Evolutionary conservation across 2,329 filamentous ascomycete genomes (phyloP), one percentile per base, ranked within the genome.

Genomic region (Neonectria coccinea): DNA sequence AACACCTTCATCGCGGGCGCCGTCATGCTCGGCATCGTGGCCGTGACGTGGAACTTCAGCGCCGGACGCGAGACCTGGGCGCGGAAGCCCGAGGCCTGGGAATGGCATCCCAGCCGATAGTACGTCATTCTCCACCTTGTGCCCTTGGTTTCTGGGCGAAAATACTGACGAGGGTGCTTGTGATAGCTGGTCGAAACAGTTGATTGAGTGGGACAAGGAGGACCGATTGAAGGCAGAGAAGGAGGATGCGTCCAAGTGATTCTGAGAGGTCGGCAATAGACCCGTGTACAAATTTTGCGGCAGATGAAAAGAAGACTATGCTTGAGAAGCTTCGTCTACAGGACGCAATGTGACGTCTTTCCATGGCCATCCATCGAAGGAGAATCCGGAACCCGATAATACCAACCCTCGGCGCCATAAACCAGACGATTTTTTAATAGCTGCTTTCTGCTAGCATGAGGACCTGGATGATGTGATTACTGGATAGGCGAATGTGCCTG

Each of bases 71-170:
- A 97, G 79, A 80, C 86, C 68, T 88, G 92, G 75, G 86, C 90
- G 72, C 89, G 86, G 79, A 93, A 94, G 85, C 93, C 93, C 39
- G 90, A 93, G 80, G 85, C 87, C 61, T 88, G 88, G 73, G 84
- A 91, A 75, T 96, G 94, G 86, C 94, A 91, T 80, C 92, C 92
- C 52, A 96, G 92, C 82, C 87, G 93, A 88, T 89, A 91, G 92
- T 95, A 85, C 75, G 91, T 87, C 60, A 14, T 27, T 55, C n/a
- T 51, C 50, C 29, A 14, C 27, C 18, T 29, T 39, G 14, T 52
- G 8, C 14, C 22, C 1, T 29, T 27, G 8, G 1, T 39, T 7
- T 39, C 18, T 41, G 36, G 3, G 39, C 10, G 12, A 2, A 8
- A 18, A 27, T 64, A 54, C 75, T 78, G 52, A 75, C 68, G 7